Evolutionary conservation across 1,284 basidiomycete species (phyloP).

Genomic region (Microbotryum intermedium): DNA sequence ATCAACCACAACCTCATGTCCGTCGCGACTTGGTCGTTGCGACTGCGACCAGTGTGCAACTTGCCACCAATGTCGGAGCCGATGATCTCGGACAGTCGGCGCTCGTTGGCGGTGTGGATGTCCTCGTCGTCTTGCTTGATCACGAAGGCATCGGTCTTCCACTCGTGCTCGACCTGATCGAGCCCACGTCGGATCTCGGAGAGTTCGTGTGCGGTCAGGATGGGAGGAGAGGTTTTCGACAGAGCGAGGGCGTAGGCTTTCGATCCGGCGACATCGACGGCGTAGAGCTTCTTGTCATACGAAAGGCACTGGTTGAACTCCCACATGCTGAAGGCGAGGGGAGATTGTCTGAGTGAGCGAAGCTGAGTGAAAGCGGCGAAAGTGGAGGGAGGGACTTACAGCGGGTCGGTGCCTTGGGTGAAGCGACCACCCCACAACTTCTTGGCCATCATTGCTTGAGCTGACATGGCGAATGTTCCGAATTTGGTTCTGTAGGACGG

Average conservation of each 20-base stretch:
- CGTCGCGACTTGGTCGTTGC: slow-evolving; percentile 97
- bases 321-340: slow-evolving; percentile 62
- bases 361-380: neutral
- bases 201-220: slow-evolving; percentile 28
- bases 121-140: slow-evolving; percentile 82
- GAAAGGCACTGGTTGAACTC: slow-evolving; percentile 89
- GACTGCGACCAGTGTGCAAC: slow-evolving; percentile 87
- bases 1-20: slow-evolving; percentile 96
- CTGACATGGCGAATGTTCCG: neutral
- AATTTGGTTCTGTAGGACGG: no score
- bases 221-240: slow-evolving; percentile 27
- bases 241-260: slow-evolving; percentile 91
- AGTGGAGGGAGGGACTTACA: slow-evolving; percentile 12
- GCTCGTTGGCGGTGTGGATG: slow-evolving; percentile 98
- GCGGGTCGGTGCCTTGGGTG: slow-evolving; percentile 22
- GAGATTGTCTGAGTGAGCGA: no score
- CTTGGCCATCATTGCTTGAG: slow-evolving; percentile 10
- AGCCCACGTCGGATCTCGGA: slow-evolving; percentile 65
- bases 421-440: slow-evolving; percentile 28
- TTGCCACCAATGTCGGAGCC: slow-evolving; percentile 77
- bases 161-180: slow-evolving; percentile 68
- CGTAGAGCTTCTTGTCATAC: slow-evolving; percentile 90
- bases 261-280: slow-evolving; percentile 83
- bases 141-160: slow-evolving; percentile 68
- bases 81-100: slow-evolving; percentile 84